These are phyloP conservation scores for Alternaria conjuncta DNA, from an alignment of 2,329 filamentous ascomycete genomes.

Conservation along the genomic window DNA sequence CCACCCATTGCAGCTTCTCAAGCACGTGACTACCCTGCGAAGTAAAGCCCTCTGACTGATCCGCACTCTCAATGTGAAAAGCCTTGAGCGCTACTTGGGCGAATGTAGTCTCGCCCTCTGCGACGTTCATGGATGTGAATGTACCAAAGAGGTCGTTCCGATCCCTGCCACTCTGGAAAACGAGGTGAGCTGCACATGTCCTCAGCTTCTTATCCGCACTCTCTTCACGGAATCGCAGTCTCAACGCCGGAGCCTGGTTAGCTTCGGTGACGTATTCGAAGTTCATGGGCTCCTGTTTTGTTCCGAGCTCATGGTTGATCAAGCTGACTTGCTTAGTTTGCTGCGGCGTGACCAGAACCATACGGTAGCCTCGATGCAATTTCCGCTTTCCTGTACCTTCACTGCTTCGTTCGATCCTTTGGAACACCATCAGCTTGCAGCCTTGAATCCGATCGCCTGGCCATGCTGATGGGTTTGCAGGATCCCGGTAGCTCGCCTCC, in stretches of 20 bases:
- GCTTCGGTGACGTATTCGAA: conserved; percentile 68
- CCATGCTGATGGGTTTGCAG: conserved; percentile 73
- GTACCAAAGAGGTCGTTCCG: conserved; percentile 74
- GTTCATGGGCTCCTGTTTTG: conserved; percentile 69
- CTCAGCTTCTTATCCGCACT: conserved; percentile 54
- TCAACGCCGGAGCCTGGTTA: conserved; percentile 73
- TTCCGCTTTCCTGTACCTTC: conserved; percentile 75
- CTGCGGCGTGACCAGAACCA: conserved; percentile 79
- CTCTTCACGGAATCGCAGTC: conserved; percentile 71
- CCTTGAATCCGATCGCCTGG: conserved; percentile 74
- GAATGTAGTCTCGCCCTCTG: conserved; percentile 72
- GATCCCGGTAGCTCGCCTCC: conserved; percentile 82
- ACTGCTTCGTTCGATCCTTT: conserved; percentile 70
- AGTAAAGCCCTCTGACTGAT: conserved; percentile 54
- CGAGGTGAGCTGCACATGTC: conserved; percentile 73
- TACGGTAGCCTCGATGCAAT: conserved; percentile 79
- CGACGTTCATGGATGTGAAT: conserved; percentile 74
- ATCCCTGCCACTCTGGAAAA: conserved; percentile 76
- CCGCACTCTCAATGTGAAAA: conserved; percentile 67
- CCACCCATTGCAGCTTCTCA: conserved; percentile 65
- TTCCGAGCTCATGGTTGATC: conserved; percentile 71
- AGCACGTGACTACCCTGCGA: conserved; percentile 50
- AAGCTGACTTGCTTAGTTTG: conserved; percentile 79
- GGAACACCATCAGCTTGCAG: conserved; percentile 78
- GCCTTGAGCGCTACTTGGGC: conserved; percentile 71